These are phyloP conservation scores for Astrocystis sublimbata DNA, from an alignment of 495 filamentous ascomycete genomes.

Conservation along the genomic window DNA sequence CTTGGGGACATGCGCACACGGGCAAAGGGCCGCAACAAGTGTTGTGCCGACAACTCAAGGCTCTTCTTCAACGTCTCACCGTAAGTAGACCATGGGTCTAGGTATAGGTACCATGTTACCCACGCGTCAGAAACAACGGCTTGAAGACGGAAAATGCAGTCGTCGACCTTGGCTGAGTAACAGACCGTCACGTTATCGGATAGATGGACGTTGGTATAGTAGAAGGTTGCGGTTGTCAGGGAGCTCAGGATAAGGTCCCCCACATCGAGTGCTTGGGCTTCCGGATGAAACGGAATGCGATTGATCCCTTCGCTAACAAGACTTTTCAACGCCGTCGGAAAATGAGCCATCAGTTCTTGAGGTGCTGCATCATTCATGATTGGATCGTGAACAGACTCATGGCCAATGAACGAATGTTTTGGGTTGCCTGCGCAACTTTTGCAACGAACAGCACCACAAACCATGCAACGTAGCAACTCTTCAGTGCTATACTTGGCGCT, in stretches of 20 bases:
- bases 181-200: slow-evolving; percentile 37
- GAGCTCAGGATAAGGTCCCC: background rate
- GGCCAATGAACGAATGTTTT: slow-evolving; percentile 24
- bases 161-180: slow-evolving; percentile 26
- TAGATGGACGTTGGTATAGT: slow-evolving; percentile 34
- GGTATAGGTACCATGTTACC: slow-evolving; percentile 35
- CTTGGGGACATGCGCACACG: background rate
- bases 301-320: background rate
- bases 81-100: slow-evolving; percentile 25
- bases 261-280: background rate
- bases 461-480: slow-evolving; percentile 20
- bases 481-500: slow-evolving; percentile 32
- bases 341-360: slow-evolving; percentile 19
- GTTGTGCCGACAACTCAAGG: background rate
- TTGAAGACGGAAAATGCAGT: slow-evolving; percentile 32
- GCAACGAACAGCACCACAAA: slow-evolving; percentile 27
- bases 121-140: slow-evolving; percentile 29
- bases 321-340: slow-evolving; percentile 19
- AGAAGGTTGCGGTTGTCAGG: slow-evolving; percentile 24
- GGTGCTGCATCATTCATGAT: slow-evolving; percentile 15
- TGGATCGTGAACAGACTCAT: background rate
- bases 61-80: slow-evolving; percentile 1
- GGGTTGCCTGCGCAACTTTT: slow-evolving; percentile 40
- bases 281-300: slow-evolving; percentile 1
- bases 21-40: slow-evolving; percentile 23